These are phyloP conservation scores for Metschnikowia continentalis DNA, from an alignment of 805 yeast genomes.

Conservation along the genomic window DNA sequence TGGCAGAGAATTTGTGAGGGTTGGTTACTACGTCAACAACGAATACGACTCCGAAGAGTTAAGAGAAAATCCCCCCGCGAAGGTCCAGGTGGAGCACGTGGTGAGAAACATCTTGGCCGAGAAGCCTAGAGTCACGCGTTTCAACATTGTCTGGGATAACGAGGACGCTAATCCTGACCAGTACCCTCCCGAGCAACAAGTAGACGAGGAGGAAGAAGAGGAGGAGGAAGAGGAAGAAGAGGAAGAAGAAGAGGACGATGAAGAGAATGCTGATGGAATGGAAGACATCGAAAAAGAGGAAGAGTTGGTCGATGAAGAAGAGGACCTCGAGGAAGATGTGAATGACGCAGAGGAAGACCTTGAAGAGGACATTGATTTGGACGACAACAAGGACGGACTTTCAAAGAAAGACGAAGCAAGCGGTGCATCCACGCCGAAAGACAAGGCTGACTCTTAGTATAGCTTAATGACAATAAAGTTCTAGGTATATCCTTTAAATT, in stretches of 20 bases:
- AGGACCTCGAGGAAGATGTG: constrained; percentile 9
- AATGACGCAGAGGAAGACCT: constrained; percentile 11
- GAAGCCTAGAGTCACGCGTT: constrained; percentile 95
- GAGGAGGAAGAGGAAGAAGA: constrained; percentile 26
- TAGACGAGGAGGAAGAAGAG: constrained; percentile 45
- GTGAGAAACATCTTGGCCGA: constrained; percentile 93
- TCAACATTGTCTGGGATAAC: constrained; percentile 95
- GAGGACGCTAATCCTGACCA: constrained; percentile 59
- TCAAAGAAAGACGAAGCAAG: constrained; percentile 11
- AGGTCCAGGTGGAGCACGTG: constrained; percentile 90
- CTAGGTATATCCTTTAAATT: not conserved
- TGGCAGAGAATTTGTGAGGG: constrained; percentile 92
- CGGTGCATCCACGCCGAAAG: constrained; percentile 19
- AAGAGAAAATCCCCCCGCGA: constrained; percentile 88
- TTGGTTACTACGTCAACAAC: constrained; percentile 95
- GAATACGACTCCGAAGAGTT: constrained; percentile 93
- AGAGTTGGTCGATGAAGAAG: constrained; percentile 16
- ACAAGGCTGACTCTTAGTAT: constrained; percentile 6
- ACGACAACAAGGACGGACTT: constrained; percentile 1
- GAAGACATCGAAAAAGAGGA: constrained; percentile 11
- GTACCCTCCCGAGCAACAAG: constrained; percentile 68
- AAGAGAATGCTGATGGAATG: constrained; percentile 15
- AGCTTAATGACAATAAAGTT: not conserved
- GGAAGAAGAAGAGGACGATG: constrained; percentile 19
- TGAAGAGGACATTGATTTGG: constrained; percentile 10